Evolutionary conservation across 495 filamentous ascomycete genomes (phyloP).

Genomic region (Sphaerosporella brunnea): DNA sequence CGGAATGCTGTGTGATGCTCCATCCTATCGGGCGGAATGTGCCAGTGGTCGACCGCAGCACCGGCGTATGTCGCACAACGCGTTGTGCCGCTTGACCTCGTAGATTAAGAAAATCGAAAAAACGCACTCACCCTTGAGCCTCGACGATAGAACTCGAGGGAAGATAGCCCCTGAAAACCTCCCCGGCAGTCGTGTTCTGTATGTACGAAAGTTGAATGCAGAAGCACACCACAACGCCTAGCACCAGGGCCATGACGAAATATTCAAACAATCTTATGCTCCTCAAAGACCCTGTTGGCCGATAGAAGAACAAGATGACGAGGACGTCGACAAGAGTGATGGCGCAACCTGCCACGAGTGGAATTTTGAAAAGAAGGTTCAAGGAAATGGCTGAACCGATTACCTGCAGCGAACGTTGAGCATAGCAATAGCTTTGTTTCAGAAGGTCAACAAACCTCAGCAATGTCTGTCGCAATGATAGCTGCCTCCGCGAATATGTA

Average conservation of each 20-base stretch:
- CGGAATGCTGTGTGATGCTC: too few species aligned
- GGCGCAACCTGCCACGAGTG: slow-evolving; percentile 71
- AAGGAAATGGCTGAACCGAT: slow-evolving; percentile 84
- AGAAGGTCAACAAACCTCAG: slow-evolving; percentile 39
- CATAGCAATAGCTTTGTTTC: background rate
- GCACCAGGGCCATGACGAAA: slow-evolving; percentile 60
- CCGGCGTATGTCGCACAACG: too few species aligned
- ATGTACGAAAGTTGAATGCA: slow-evolving; percentile 75
- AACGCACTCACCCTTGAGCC: slow-evolving; percentile 37
- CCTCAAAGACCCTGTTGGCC: slow-evolving; percentile 53
- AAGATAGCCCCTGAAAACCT: slow-evolving; percentile 70
- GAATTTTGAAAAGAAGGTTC: slow-evolving; percentile 63
- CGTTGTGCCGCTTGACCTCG: too few species aligned
- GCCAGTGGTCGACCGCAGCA: too few species aligned
- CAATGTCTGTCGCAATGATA: slow-evolving; percentile 80
- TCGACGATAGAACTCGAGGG: slow-evolving; percentile 60
- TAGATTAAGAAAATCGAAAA: too few species aligned
- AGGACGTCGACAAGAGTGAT: slow-evolving; percentile 73
- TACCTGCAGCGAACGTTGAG: slow-evolving; percentile 36
- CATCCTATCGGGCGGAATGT: too few species aligned
- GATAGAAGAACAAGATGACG: slow-evolving; percentile 69
- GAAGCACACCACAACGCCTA: slow-evolving; percentile 80
- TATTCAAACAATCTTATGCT: slow-evolving; percentile 62
- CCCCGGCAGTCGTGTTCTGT: slow-evolving; percentile 44
- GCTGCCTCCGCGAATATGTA: slow-evolving; percentile 63